These are phyloP conservation scores for Tympanopsis confertula DNA, from an alignment of 2,329 filamentous ascomycete genomes.

Conservation along the genomic window DNA sequence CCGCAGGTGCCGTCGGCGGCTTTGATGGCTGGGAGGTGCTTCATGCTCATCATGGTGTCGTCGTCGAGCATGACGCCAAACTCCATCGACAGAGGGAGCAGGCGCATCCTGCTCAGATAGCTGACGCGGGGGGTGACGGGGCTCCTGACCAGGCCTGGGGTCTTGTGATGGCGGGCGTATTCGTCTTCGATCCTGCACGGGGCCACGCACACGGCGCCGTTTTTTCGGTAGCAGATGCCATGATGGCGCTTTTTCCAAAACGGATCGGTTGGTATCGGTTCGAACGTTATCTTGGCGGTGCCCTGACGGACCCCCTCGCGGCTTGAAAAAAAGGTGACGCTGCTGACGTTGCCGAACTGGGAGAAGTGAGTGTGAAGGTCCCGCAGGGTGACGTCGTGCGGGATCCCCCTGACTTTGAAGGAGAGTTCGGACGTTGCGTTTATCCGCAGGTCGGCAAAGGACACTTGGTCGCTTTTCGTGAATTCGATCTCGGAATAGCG, in stretches of 20 bases:
- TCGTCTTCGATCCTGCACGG: constrained; percentile 4
- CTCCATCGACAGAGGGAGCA: constrained; percentile 34
- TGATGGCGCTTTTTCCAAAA: constrained; percentile 33
- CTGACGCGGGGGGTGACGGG: constrained; percentile 14
- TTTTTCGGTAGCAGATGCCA: constrained; percentile 11
- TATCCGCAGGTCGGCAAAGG: no score
- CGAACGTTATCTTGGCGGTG: constrained; percentile 39
- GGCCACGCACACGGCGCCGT: constrained; percentile 5
- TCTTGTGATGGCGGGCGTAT: constrained; percentile 7
- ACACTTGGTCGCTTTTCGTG: no score
- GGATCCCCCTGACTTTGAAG: constrained; percentile 20
- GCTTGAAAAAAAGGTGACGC: constrained; percentile 42
- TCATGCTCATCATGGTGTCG: constrained; percentile 47
- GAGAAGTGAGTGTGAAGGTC: constrained; percentile 40
- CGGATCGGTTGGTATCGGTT: constrained; percentile 35
- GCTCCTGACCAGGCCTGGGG: constrained; percentile 11
- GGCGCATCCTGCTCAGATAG: constrained; percentile 22
- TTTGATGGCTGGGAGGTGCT: constrained; percentile 11
- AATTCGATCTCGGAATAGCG: constrained; percentile 4
- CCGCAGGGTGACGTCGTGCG: constrained; percentile 19
- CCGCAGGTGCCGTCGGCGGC: constrained; percentile 5
- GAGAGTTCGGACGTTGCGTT: background rate
- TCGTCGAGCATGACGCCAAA: constrained; percentile 50
- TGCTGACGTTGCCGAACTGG: constrained; percentile 36
- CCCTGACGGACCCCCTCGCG: constrained; percentile 22